Evolutionary conservation across 179 eudicot genomes (phyloP).

Genomic region (Patellifolia procumbens): DNA sequence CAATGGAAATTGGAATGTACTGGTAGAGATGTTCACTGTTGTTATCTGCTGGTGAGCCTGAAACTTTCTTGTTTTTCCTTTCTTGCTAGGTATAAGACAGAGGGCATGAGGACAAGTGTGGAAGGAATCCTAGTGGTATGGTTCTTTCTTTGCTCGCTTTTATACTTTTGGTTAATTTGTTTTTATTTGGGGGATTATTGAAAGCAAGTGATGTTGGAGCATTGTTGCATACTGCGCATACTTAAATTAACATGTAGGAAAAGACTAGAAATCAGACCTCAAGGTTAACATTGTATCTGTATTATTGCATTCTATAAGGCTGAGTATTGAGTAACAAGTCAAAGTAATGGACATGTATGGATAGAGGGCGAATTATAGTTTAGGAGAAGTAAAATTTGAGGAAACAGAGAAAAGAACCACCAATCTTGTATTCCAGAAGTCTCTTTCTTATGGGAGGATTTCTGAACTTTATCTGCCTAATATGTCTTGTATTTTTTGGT

Average conservation of each 20-base stretch:
- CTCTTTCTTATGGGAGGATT: too few species aligned
- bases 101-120: slow-evolving; percentile 66
- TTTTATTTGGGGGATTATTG: too few species aligned
- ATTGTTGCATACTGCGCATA: background rate
- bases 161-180: too few species aligned
- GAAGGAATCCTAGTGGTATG: slow-evolving; percentile 71
- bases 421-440: too few species aligned
- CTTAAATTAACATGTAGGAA: too few species aligned
- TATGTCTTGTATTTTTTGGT: too few species aligned
- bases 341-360: too few species aligned
- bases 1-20: background rate
- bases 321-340: background rate
- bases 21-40: background rate
- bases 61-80: background rate
- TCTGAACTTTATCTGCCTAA: too few species aligned
- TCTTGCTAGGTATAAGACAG: slow-evolving; percentile 45
- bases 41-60: background rate
- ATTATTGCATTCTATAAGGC: background rate
- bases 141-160: background rate
- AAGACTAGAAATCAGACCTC: background rate
- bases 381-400: too few species aligned
- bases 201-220: background rate
- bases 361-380: too few species aligned
- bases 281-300: too few species aligned
- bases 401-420: too few species aligned